Percentiles rank a stretch among this genome's conserved stretches.
Conservation (phyloP, 257 asterid species). For the Leptodermis oblonga region DNA sequence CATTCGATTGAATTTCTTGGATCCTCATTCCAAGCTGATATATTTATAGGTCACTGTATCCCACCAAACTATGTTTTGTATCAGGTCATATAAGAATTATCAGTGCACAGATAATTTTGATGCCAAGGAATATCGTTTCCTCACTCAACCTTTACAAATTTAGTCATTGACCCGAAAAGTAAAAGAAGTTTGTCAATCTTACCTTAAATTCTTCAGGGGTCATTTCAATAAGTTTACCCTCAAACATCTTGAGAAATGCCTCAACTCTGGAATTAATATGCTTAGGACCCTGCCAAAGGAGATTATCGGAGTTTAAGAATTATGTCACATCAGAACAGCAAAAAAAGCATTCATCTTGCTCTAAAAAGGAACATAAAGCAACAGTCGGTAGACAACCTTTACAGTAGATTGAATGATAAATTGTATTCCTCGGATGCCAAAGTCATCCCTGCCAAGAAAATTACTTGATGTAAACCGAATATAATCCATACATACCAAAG, state of each 20-base stretch:
- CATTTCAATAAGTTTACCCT: conserved; percentile 79
- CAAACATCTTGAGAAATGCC: conserved; percentile 79
- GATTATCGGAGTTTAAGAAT: conserved; percentile 10
- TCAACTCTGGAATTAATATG: conserved; percentile 82
- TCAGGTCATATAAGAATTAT: background rate
- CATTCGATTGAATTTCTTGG: background rate
- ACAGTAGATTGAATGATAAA: conserved; percentile 85
- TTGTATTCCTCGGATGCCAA: conserved; percentile 89
- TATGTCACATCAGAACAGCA: conserved; percentile 9
- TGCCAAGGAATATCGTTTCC: background rate
- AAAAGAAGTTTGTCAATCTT: conserved; percentile 18
- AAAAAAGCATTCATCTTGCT: conserved; percentile 6
- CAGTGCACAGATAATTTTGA: background rate
- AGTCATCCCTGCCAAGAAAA: conserved; percentile 56
- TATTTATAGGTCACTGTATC: background rate
- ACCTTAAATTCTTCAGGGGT: conserved; percentile 82
- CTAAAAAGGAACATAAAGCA: background rate
- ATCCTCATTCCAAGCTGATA: background rate
- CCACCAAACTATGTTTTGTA: background rate
- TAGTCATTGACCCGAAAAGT: background rate
- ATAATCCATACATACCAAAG: background rate
- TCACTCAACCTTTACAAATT: background rate
- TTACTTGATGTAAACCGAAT: conserved; percentile 6
- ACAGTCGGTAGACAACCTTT: conserved; percentile 46
- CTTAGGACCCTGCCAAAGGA: conserved; percentile 75